Percentiles rank a stretch among this genome's conserved stretches.
Evolutionary conservation across 1,284 basidiomycete genomes (phyloP).

Genomic region (Xanthoconium separans): DNA sequence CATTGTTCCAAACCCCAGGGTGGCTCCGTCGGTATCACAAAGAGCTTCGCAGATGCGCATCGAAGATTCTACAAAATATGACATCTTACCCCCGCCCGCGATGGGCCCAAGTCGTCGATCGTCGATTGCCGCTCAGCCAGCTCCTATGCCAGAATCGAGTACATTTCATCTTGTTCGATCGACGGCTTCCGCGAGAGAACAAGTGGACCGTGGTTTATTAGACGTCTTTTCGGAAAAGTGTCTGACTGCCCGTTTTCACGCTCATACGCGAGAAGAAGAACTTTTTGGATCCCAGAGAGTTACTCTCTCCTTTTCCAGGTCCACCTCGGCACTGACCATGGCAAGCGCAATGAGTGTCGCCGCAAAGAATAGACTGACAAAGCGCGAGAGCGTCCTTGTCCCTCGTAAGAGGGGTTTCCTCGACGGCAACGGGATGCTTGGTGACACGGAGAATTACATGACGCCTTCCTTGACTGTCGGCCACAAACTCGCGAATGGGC

Average conservation of each 20-base stretch:
- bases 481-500: constrained; percentile 25
- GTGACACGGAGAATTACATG: constrained; percentile 24
- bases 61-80: constrained; percentile 18
- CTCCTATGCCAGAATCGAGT: constrained; percentile 49
- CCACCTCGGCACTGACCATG: constrained; percentile 52
- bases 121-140: constrained; percentile 53
- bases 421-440: constrained; percentile 24
- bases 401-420: constrained; percentile 49
- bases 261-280: constrained; percentile 58
- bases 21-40: constrained; percentile 2
- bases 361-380: constrained; percentile 57
- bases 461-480: background rate
- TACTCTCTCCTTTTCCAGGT: constrained; percentile 43
- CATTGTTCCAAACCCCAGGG: constrained; percentile 4
- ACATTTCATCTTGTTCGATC: constrained; percentile 70
- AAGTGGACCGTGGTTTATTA: constrained; percentile 64
- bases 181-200: constrained; percentile 63
- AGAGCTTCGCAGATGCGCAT: constrained; percentile 10
- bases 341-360: constrained; percentile 49
- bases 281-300: constrained; percentile 57
- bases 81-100: constrained; percentile 17
- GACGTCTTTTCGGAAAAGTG: constrained; percentile 70
- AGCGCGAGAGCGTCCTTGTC: constrained; percentile 66
- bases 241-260: constrained; percentile 58
- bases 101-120: constrained; percentile 48